These are phyloP conservation scores for Colletotrichum sidae DNA, from an alignment of 2,329 filamentous ascomycete genomes.

Conservation along the genomic window DNA sequence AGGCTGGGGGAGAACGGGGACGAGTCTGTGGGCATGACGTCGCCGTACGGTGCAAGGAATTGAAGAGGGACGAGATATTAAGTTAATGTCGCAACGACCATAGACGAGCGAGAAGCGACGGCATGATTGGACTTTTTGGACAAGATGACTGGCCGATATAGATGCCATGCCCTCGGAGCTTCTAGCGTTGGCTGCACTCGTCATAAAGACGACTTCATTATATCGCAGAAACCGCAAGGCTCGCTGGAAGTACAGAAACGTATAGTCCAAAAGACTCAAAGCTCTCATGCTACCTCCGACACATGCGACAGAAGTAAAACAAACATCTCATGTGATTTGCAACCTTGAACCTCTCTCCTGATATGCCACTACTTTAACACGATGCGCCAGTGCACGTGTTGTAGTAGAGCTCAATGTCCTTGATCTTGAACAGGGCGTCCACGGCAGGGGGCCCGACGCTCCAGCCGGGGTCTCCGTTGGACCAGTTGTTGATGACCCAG, in stretches of 20 bases:
- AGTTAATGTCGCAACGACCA: neutral
- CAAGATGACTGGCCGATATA: no score
- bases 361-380: no score
- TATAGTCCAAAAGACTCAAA: no score
- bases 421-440: constrained; percentile 44
- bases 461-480: constrained; percentile 46
- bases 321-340: no score
- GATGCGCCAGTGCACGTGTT: constrained; percentile 38
- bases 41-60: constrained; percentile 4
- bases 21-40: constrained; percentile 16
- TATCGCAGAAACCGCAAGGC: no score
- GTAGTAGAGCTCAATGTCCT: constrained; percentile 43
- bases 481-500: constrained; percentile 49
- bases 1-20: constrained; percentile 1
- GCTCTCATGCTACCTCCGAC: no score
- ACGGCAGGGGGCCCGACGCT: constrained; percentile 43
- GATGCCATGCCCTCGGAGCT: no score
- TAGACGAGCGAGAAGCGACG: neutral
- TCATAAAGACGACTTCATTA: no score
- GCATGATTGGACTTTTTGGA: neutral
- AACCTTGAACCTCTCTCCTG: no score
- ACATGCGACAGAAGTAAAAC: no score
- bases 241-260: no score
- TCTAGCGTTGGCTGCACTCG: no score
- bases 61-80: neutral